Base-by-base conservation (phyloP, 2,329 filamentous ascomycete genomes). In the Xylogone sp. region DNA sequence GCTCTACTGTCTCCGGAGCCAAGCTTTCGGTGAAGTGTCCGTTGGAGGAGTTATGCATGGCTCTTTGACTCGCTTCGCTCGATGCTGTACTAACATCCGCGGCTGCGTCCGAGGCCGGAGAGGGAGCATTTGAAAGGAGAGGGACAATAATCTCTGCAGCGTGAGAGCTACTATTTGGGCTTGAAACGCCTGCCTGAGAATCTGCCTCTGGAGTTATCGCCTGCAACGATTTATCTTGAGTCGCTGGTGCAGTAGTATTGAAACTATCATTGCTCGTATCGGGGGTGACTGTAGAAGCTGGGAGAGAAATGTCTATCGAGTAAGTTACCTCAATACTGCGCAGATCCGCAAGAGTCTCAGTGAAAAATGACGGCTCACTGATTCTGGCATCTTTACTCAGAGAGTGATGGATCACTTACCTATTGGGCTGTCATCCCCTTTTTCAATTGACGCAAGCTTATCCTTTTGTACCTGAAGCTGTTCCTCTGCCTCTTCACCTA, bases 381-480 rank as follows among this genome's bases (percentile, higher is more conserved):
- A 27, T 19, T 21, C 19, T 27, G n/a, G 10, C 8, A 16, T 39
- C 12, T 18, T 16, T 16, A 39, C 12, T 39, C n/a, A 16, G n/a
- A 16, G 34, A 39, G 20, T 48, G 44, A 21, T 18, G 29, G 47
- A 45, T 12, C 8, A 58, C 61, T 50, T 62, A 65, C 62, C 56
- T 48, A 46, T 42, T 34, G 42, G 56, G 34, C 48, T 55, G n/a
- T 55, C n/a, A 9, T 39, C 51, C 42, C 56, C 52, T 27, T 61
- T 57, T 51, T 67, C 59, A 34, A 29, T 46, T 9, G 55, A 39
- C 22, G 61, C 54, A 6, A 69, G 53, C 53, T 67, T 65, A 34
- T 66, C 64, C 51, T 64, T 67, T 43, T 70, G 52, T 21, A 54
- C 60, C 24, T 66, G 62, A 16, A 69, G 61, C 50, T 63, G 62